Evolutionary conservation across 768 basidiomycete species (phyloP).

Genomic region (Boletus tylopilopsis): DNA sequence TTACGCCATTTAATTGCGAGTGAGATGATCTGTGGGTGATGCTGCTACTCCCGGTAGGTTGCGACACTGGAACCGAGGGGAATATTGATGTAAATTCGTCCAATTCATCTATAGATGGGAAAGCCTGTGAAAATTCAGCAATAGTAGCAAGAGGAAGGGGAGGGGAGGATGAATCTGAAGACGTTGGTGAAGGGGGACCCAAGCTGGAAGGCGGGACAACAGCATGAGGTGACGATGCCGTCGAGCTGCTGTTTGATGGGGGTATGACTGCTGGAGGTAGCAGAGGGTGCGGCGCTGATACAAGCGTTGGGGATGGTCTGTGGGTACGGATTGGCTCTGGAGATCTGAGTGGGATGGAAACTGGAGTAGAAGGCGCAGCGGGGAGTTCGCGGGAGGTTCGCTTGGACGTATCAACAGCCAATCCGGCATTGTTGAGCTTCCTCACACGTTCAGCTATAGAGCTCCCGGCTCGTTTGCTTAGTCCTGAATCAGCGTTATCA

Average conservation of each 20-base stretch:
- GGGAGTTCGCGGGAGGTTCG: constrained; percentile 53
- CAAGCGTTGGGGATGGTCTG: constrained; percentile 37
- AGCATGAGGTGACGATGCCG: constrained; percentile 51
- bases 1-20: constrained; percentile 31
- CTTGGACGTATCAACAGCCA: constrained; percentile 56
- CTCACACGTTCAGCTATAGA: constrained; percentile 81
- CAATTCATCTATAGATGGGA: constrained; percentile 75
- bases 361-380: constrained; percentile 32
- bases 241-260: constrained; percentile 28
- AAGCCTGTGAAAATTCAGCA: constrained; percentile 61
- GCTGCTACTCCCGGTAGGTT: constrained; percentile 33
- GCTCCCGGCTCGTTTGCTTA: constrained; percentile 48
- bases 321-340: constrained; percentile 32
- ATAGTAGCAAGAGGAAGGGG: constrained; percentile 38
- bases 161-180: constrained; percentile 65
- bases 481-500: constrained; percentile 26
- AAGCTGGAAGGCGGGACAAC: constrained; percentile 68
- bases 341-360: constrained; percentile 25
- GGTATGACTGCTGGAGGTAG: constrained; percentile 9
- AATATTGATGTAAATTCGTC: constrained; percentile 52
- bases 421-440: constrained; percentile 68
- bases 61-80: constrained; percentile 46
- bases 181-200: constrained; percentile 73
- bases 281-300: constrained; percentile 28
- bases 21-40: constrained; percentile 10